Evolutionary conservation across 1,284 basidiomycete genomes (phyloP), one percentile per base, ranked within the genome.

Genomic region (Entoloma clypeatum): DNA sequence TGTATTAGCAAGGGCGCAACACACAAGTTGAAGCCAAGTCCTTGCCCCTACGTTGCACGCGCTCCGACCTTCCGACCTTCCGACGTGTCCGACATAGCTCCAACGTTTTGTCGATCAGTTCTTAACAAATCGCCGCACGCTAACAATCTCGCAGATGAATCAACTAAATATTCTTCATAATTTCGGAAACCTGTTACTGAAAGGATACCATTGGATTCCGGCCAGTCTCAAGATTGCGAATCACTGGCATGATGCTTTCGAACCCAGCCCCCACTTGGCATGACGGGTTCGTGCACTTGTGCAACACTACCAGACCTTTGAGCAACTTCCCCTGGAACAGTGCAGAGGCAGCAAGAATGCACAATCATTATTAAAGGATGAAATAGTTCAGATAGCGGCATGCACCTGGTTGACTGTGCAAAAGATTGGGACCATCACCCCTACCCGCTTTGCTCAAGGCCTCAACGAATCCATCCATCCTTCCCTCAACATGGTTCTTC

Each of bases 301-400:
- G 31, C 41, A 45, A 21, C 56, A 62, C 39, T 63, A 61, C 49
- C 61, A 63, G 42, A 41, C 53, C 13, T 62, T 57, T 42, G 53
- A 57, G 35, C 52, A 57, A 34, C 50, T 63, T 9, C 59, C 60
- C 16, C 34, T 23, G 16, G 49, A 60, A 44, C 41, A 50, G 13
- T 39, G 53, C 18, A 59, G 58, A 24, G 59, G 61, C 2, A 9
- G 6, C 14, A 19, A 22, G 31, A 49, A 51, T 27, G 36, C 39
- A 24, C 35, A 35, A 9, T 56, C 48, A 2, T 45, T 52, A 41
- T 45, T 62, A 1, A 28, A 43, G 10, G 50, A 61, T 41, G 54
- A 61, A 32, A 18, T n/a, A 0, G 47, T 60, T 3, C 29, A 45
- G 24, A 43, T 19, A 13, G 39, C 34, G 7, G 32, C 40, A 18